Evolutionary conservation across 192 early-diverging fungal genomes (phyloP).

Genomic region (Oehlia diaphana): DNA sequence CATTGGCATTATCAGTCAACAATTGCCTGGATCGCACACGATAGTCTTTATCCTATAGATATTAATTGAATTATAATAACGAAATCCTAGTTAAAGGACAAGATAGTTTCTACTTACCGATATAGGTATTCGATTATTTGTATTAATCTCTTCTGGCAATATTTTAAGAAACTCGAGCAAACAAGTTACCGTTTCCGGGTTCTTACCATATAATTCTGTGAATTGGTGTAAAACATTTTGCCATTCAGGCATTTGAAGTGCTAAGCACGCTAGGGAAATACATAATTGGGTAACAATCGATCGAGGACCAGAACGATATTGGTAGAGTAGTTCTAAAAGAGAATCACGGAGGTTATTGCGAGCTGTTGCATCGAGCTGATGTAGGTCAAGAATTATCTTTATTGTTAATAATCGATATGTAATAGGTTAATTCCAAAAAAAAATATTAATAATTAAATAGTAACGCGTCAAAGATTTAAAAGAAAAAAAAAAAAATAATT

Average conservation of each 20-base stretch:
- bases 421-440: background rate
- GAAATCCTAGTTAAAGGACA: background rate
- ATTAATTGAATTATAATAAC: background rate
- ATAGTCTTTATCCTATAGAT: constrained; percentile 59
- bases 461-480: background rate
- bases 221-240: constrained; percentile 75
- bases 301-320: constrained; percentile 56
- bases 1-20: constrained; percentile 61
- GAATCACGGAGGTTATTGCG: constrained; percentile 73
- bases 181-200: constrained; percentile 58
- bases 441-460: background rate
- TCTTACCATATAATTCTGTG: constrained; percentile 64
- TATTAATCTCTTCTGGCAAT: constrained; percentile 82
- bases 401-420: constrained; percentile 10
- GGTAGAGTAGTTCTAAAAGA: constrained; percentile 66
- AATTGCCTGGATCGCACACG: constrained; percentile 56
- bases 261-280: constrained; percentile 80
- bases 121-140: constrained; percentile 64
- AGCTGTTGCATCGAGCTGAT: constrained; percentile 68
- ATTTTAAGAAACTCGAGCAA: constrained; percentile 83
- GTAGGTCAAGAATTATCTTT: constrained; percentile 78
- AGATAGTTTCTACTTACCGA: constrained; percentile 47
- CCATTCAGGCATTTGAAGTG: constrained; percentile 82
- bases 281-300: constrained; percentile 79
- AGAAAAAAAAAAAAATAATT: background rate